phyloP scores from a whole-genome alignment of 768 basidiomycete genomes.

The Macrolepiota fuliginosa region DNA sequence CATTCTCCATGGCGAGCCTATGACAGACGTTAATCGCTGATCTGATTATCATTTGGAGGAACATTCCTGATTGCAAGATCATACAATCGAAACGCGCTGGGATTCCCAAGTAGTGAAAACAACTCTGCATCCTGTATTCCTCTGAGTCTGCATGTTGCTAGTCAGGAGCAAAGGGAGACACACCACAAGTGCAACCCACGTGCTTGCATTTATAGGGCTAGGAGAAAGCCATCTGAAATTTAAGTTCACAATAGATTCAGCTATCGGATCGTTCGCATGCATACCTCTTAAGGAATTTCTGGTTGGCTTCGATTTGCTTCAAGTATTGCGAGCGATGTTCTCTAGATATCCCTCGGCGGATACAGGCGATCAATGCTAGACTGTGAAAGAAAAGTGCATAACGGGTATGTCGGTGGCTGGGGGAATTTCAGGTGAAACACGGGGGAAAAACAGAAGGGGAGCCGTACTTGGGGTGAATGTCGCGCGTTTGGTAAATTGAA shows the following conservation, averaged over 20 bases:
- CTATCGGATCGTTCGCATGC: background rate
- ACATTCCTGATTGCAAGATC: constrained; percentile 65
- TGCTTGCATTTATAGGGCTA: constrained; percentile 64
- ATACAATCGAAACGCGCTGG: constrained; percentile 63
- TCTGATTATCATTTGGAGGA: background rate
- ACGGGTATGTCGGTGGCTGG: constrained; percentile 66
- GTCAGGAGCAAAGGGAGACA: constrained; percentile 17
- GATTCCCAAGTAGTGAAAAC: constrained; percentile 51
- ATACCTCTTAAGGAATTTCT: constrained; percentile 57
- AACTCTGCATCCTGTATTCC: constrained; percentile 62
- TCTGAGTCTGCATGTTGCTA: background rate
- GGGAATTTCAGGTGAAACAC: constrained; percentile 1
- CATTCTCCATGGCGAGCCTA: constrained; percentile 62
- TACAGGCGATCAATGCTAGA: constrained; percentile 59
- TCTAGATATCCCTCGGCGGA: constrained; percentile 42
- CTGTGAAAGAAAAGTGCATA: constrained; percentile 71
- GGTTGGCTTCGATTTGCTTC: constrained; percentile 58
- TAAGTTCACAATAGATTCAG: background rate
- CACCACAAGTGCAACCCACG: constrained; percentile 70
- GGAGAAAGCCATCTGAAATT: constrained; percentile 61
- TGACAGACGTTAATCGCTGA: background rate
- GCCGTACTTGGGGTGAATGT: constrained; percentile 61
- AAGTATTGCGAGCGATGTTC: constrained; percentile 40
- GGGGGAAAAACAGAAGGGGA: background rate
- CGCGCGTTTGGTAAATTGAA: constrained; percentile 53